A percentile compares a stretch with the other conserved stretches of the same genome.
Conservation (phyloP, 768 basidiomycete species). For the Termitomyces sp. region DNA sequence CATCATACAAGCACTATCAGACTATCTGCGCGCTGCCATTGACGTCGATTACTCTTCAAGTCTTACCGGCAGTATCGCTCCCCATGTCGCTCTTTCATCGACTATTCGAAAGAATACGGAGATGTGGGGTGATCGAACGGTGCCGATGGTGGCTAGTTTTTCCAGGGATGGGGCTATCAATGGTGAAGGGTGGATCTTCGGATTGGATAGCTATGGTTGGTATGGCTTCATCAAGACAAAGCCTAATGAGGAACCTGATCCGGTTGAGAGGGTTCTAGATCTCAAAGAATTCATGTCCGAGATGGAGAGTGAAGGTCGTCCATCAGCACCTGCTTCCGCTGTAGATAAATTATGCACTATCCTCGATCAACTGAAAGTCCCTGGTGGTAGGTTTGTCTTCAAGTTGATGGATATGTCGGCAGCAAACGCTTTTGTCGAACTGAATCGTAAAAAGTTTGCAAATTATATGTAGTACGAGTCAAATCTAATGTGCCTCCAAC, state of each 20-base stretch:
- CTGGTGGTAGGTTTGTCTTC: neutral
- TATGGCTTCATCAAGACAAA: conserved; percentile 1
- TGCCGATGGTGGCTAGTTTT: conserved; percentile 11
- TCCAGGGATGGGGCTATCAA: neutral
- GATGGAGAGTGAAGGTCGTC: conserved; percentile 21
- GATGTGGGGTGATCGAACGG: too few relatives aligned
- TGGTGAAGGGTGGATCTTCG: conserved; percentile 19
- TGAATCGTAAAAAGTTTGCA: too few relatives aligned
- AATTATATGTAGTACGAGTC: too few relatives aligned
- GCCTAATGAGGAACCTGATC: neutral
- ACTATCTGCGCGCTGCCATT: conserved; percentile 1
- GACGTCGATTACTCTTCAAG: neutral
- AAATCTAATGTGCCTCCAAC: too few relatives aligned
- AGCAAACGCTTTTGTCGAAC: neutral
- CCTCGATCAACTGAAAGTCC: conserved; percentile 2
- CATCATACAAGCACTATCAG: conserved; percentile 21
- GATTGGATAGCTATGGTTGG: neutral
- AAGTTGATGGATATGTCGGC: neutral
- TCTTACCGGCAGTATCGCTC: neutral
- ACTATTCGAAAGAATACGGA: conserved; percentile 9
- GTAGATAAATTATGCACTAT: conserved; percentile 15
- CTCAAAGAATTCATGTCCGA: conserved; percentile 17
- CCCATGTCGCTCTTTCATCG: conserved; percentile 15
- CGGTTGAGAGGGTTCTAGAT: neutral
- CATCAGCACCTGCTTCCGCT: conserved; percentile 11